A percentile compares a stretch with the other conserved stretches of the same genome.
These are phyloP conservation scores for Bathelium albidoporum DNA, from an alignment of 495 filamentous ascomycete species.

Conservation along the genomic window DNA sequence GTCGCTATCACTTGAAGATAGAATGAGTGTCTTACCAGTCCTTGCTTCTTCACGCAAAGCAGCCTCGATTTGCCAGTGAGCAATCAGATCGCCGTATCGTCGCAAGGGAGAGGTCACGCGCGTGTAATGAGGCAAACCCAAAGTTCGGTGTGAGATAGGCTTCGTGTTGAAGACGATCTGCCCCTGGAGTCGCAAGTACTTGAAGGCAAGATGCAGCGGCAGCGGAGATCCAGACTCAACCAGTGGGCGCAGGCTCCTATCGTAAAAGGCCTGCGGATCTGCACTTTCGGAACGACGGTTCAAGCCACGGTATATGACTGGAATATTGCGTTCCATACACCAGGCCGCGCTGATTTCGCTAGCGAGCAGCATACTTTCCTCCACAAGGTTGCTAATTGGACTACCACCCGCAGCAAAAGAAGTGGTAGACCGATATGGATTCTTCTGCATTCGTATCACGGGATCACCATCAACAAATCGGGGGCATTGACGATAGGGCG, in stretches of 20 bases:
- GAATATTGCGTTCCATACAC: constrained; percentile 65
- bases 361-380: constrained; percentile 67
- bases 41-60: constrained; percentile 60
- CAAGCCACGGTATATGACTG: constrained; percentile 64
- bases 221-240: constrained; percentile 20
- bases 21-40: constrained; percentile 43
- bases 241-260: constrained; percentile 26
- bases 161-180: constrained; percentile 38
- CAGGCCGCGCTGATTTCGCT: constrained; percentile 63
- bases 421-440: constrained; percentile 16
- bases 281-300: constrained; percentile 48
- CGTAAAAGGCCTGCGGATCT: constrained; percentile 25
- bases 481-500: constrained; percentile 18
- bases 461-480: constrained; percentile 43
- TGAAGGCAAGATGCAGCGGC: constrained; percentile 19
- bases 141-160: constrained; percentile 43
- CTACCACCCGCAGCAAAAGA: constrained; percentile 26
- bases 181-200: constrained; percentile 42
- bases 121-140: constrained; percentile 62
- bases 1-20: constrained; percentile 22
- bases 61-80: constrained; percentile 86
- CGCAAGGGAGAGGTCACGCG: constrained; percentile 82
- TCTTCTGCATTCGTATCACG: constrained; percentile 33
- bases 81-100: constrained; percentile 70
- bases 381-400: constrained; percentile 33